phyloP scores from a whole-genome alignment of 75 land plant species.

The Sequoia sempervirens region DNA sequence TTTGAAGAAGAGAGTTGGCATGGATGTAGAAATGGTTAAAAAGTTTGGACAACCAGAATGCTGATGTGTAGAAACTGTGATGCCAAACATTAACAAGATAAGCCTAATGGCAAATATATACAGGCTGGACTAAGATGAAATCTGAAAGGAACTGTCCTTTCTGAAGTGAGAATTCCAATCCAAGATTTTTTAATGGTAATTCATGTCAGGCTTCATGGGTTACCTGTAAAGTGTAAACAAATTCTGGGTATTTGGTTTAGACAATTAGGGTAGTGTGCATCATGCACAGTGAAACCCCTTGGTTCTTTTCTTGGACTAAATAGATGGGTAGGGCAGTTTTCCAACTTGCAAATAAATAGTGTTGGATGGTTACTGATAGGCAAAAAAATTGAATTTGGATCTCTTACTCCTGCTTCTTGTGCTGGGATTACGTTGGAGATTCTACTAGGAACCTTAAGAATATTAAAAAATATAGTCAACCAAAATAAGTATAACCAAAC shows the following conservation, averaged over 20 bases:
- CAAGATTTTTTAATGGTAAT: neutral
- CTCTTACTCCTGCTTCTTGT: neutral
- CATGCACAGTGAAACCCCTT: too few species aligned
- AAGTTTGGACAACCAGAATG: neutral
- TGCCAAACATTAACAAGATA: neutral
- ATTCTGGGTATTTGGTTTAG: neutral
- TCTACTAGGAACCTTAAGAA: neutral
- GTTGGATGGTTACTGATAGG: neutral
- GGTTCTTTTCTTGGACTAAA: neutral
- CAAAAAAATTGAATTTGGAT: neutral
- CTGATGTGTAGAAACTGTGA: neutral
- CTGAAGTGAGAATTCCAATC: neutral
- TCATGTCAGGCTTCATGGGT: neutral
- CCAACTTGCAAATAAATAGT: neutral
- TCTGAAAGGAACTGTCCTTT: neutral
- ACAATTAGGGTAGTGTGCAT: neutral
- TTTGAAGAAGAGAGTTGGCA: neutral
- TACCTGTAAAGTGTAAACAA: neutral
- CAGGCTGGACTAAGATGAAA: neutral
- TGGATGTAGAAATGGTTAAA: neutral
- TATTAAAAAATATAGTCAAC: neutral
- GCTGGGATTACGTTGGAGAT: neutral
- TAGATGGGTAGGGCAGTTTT: neutral
- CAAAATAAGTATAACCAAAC: neutral
- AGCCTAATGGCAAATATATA: neutral